A percentile compares a stretch with the other conserved stretches of the same genome.
Conservation (phyloP, 2,329 filamentous ascomycete genomes). For the Neoarthrinium moseri region DNA sequence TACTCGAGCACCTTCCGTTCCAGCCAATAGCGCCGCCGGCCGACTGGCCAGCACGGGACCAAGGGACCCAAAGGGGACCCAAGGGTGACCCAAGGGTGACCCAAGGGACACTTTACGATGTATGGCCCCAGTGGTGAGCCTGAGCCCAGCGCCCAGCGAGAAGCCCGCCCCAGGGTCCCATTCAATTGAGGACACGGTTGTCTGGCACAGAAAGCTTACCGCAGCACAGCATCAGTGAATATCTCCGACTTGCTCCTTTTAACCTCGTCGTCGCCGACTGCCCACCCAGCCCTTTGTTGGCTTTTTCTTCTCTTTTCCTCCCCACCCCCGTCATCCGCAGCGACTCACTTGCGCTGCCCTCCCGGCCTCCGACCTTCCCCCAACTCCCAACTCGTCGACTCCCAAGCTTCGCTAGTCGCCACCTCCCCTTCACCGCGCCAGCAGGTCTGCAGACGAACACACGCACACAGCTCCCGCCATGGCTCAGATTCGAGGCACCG, state of each 20-base stretch:
- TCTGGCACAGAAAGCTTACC: conserved; percentile 17
- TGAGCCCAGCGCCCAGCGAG: too few relatives aligned
- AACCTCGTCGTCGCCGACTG: not conserved
- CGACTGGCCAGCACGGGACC: conserved; percentile 4
- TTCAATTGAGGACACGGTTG: conserved; percentile 35
- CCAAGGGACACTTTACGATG: too few relatives aligned
- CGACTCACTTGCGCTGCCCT: not conserved
- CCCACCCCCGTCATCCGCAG: not conserved
- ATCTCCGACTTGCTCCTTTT: too few relatives aligned
- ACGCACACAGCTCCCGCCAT: conserved; percentile 24
- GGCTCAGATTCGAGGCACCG: conserved; percentile 60
- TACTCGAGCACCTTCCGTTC: conserved; percentile 6
- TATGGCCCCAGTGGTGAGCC: too few relatives aligned
- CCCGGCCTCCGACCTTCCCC: not conserved
- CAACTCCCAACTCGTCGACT: not conserved
- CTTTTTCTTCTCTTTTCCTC: not conserved
- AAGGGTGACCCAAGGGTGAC: too few relatives aligned
- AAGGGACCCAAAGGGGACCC: too few relatives aligned
- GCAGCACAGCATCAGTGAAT: too few relatives aligned
- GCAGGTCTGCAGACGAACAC: conserved; percentile 20
- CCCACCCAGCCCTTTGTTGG: conserved; percentile 1
- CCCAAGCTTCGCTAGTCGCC: not conserved
- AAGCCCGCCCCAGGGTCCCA: not conserved
- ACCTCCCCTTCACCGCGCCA: conserved; percentile 14
- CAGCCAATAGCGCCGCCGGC: conserved; percentile 4